Evolutionary conservation across 2,329 filamentous ascomycete genomes (phyloP).

Genomic region (Talaromyces sp.): DNA sequence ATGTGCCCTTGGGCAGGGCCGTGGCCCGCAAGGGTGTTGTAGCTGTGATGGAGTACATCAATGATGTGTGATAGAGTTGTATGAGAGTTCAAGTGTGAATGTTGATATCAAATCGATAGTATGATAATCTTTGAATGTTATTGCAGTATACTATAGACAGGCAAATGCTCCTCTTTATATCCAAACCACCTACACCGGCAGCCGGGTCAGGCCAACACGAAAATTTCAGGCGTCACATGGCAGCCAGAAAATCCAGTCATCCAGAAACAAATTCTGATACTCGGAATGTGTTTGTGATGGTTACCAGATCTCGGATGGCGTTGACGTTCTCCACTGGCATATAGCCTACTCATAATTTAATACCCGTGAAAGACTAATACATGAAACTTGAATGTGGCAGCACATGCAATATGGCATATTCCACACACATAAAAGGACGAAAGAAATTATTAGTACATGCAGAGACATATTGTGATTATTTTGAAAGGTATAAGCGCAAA

Average conservation of each 20-base stretch:
- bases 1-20: slow-evolving; percentile 21
- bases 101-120: background rate
- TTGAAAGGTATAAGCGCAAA: slow-evolving; percentile 22
- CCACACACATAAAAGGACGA: background rate
- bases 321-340: background rate
- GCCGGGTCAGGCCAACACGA: background rate
- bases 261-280: background rate
- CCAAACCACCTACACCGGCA: background rate
- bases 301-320: background rate
- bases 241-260: background rate
- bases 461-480: too few species aligned
- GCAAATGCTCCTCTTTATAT: slow-evolving; percentile 2
- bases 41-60: slow-evolving; percentile 26
- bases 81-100: background rate
- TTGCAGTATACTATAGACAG: background rate
- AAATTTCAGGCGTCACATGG: slow-evolving; percentile 5
- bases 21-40: slow-evolving; percentile 23
- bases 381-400: background rate
- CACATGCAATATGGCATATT: background rate
- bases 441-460: background rate
- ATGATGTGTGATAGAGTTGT: slow-evolving; percentile 5
- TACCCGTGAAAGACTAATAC: background rate
- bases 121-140: background rate
- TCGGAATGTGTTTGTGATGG: background rate
- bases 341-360: slow-evolving; percentile 5